Evolutionary conservation across 1,284 basidiomycete species (phyloP).

Genomic region (Sanghuangporus sanghuang): DNA sequence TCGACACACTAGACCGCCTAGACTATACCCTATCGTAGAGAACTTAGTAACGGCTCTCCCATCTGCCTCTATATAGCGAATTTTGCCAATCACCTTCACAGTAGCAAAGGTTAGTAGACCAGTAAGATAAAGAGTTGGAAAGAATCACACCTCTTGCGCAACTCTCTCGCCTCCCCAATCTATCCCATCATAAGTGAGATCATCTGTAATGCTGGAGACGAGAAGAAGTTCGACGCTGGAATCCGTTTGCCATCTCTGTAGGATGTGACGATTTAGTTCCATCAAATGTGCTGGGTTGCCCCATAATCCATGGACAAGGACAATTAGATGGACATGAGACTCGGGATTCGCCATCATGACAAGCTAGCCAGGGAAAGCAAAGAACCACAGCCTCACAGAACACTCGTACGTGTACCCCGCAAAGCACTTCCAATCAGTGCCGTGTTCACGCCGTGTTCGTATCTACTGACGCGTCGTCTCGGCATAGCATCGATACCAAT

Average conservation of each 20-base stretch:
- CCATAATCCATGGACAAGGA: slow-evolving; percentile 85
- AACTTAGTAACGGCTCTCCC: slow-evolving; percentile 57
- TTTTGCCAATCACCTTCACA: slow-evolving; percentile 45
- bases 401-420: too few species aligned
- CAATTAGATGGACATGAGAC: slow-evolving; percentile 45
- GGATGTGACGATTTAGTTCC: slow-evolving; percentile 39
- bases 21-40: slow-evolving; percentile 73
- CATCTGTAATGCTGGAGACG: slow-evolving; percentile 39
- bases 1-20: slow-evolving; percentile 77
- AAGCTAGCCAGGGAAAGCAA: too few species aligned
- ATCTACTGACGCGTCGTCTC: too few species aligned
- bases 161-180: slow-evolving; percentile 61
- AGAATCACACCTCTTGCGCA: slow-evolving; percentile 52
- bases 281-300: slow-evolving; percentile 58
- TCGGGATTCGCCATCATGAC: not conserved
- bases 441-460: too few species aligned
- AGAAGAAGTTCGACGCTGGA: slow-evolving; percentile 33
- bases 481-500: too few species aligned
- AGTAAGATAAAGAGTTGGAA: not conserved
- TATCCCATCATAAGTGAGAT: slow-evolving; percentile 57
- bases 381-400: too few species aligned
- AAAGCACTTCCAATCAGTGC: too few species aligned
- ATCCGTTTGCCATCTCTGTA: slow-evolving; percentile 29
- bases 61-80: slow-evolving; percentile 45
- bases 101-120: not conserved